Percentiles rank a stretch among this genome's conserved stretches.
Conservation (phyloP, 345 rosid genomes). For the Rhodamnia rubescens region DNA sequence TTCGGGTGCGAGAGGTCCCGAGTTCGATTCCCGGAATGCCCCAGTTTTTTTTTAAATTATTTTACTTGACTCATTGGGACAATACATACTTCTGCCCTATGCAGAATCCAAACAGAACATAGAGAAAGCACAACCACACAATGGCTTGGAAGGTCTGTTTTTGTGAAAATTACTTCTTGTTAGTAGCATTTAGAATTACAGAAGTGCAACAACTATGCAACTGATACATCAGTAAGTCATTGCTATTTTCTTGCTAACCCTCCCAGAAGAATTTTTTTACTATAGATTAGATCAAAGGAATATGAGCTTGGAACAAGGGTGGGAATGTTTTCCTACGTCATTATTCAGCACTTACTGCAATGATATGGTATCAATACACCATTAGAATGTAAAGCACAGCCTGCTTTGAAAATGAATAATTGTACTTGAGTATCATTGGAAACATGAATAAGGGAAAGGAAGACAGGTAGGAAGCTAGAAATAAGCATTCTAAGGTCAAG, state of each 20-base stretch:
- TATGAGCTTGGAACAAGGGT: not conserved
- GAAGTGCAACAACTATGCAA: not conserved
- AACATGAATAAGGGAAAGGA: not conserved
- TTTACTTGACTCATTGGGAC: not conserved
- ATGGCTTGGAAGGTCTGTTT: not conserved
- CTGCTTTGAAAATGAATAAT: not conserved
- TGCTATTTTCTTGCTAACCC: not conserved
- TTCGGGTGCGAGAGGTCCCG: slow-evolving; percentile 90
- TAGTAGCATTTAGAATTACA: not conserved
- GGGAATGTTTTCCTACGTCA: not conserved
- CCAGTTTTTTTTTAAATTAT: slow-evolving; percentile 3
- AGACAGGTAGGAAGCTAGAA: not conserved
- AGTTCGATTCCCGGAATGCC: slow-evolving; percentile 81
- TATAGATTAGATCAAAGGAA: not conserved
- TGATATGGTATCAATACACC: not conserved
- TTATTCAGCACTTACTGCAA: not conserved
- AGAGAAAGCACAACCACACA: not conserved
- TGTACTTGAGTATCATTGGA: too few relatives aligned
- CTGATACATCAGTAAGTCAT: not conserved
- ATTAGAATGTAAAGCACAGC: not conserved
- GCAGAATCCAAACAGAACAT: not conserved
- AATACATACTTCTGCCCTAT: not conserved
- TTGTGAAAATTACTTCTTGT: not conserved
- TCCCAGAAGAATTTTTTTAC: not conserved
- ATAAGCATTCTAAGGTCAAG: not conserved